Evolutionary conservation across 768 basidiomycete species (phyloP).

Genomic region (Botryobasidium botryosum): DNA sequence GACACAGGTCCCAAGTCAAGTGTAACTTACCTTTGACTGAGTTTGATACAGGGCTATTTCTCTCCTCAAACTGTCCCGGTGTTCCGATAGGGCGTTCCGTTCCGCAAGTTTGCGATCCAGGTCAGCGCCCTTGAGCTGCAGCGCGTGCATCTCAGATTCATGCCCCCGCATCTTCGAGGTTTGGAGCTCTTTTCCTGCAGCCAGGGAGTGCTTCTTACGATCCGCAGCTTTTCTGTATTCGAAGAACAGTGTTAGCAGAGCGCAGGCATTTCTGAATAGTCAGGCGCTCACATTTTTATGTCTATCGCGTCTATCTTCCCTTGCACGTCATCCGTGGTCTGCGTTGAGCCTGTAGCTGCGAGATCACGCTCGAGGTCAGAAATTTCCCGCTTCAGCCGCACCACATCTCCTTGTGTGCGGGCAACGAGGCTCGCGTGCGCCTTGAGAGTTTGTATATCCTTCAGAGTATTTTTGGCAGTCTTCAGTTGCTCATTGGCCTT

Average conservation of each 20-base stretch:
- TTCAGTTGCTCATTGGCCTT: constrained; percentile 30
- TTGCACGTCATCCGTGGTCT: constrained; percentile 77
- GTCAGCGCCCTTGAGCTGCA: constrained; percentile 38
- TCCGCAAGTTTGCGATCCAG: constrained; percentile 10
- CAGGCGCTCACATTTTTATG: constrained; percentile 40
- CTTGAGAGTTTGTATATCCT: constrained; percentile 42
- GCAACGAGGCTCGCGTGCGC: constrained; percentile 17
- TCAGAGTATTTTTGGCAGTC: constrained; percentile 34
- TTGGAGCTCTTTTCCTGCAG: constrained; percentile 46
- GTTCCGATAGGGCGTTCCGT: too few species aligned
- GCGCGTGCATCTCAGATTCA: constrained; percentile 42
- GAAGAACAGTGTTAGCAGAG: not conserved
- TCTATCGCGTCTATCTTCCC: constrained; percentile 48
- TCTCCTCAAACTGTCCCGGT: constrained; percentile 35
- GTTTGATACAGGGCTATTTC: too few species aligned
- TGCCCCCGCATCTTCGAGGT: constrained; percentile 31
- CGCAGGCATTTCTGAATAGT: not conserved
- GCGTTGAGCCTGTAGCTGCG: constrained; percentile 51
- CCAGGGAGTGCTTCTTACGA: constrained; percentile 39
- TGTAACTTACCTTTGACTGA: too few species aligned
- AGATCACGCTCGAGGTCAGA: constrained; percentile 50
- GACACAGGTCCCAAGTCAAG: too few species aligned
- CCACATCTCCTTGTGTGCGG: constrained; percentile 28
- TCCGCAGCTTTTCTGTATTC: constrained; percentile 42
- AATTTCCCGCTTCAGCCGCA: constrained; percentile 44